Evolutionary conservation across 306 rosid species (phyloP), one percentile per base, ranked within the genome.

Genomic region (Malus fusca): DNA sequence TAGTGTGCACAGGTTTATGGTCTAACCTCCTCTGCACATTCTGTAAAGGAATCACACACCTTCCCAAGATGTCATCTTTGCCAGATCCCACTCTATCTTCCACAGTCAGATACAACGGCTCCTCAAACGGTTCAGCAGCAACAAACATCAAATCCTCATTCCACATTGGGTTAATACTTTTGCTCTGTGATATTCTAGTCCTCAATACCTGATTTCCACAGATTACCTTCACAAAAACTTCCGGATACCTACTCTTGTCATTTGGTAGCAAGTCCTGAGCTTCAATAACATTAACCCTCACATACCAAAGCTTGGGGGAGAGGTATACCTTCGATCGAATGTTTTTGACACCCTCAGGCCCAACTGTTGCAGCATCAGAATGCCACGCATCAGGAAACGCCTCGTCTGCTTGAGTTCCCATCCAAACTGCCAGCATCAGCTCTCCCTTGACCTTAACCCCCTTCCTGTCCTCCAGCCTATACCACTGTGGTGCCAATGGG

Each of bases 401-500:
- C 82, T 93, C 98, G 60, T 93, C 98, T 11, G 98, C 98, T 82
- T 93, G 98, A 82, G 97, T 93, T 82, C 98, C 98, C 90, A 91
- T 93, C 98, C 98, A 93, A 66, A 93, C 92, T 55, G 98, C 98
- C 52, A 93, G 78, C 98, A 93, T 93, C 71, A 93, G 64, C 84
- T 93, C 98, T 69, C 96, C 98, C 59, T 90, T 93, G 11, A 43
- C 87, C 84, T 84, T 93, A 2, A 37, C 80, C 4, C 91, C 93
- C 77, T 84, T 89, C 40, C 96, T 79, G 60, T 90, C 90, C 65
- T 89, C 88, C 22, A 93, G 66, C 79, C 93, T 84, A 66, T 93
- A 93, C 98, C 97, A 93, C 9, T 91, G 98, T 5, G 98, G 91
- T 63, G 98, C 98, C 88, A 93, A 78, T 0, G 98, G 97, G 44